phyloP scores from a whole-genome alignment of 2,329 filamentous ascomycete species.

The Cladophialophora exuberans region DNA sequence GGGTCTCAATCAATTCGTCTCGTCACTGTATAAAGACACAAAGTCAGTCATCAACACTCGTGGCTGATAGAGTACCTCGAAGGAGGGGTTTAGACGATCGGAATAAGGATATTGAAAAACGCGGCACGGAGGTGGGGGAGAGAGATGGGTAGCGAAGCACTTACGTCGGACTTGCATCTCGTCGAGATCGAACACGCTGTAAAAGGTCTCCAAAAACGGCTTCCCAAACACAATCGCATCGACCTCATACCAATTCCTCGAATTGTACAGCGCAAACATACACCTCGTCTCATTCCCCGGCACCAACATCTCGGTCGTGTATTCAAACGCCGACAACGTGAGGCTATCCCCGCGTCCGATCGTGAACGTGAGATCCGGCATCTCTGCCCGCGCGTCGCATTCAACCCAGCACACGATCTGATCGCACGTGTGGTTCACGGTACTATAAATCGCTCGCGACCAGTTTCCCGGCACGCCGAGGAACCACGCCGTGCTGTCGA shows the following conservation, averaged over 20 bases:
- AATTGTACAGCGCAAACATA: background rate
- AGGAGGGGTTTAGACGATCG: no score
- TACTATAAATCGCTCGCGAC: background rate
- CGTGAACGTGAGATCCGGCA: background rate
- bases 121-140: background rate
- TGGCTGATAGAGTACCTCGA: no score
- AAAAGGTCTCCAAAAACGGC: background rate
- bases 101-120: background rate
- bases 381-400: background rate
- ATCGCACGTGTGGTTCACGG: background rate
- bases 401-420: background rate
- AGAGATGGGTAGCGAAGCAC: background rate
- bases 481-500: background rate
- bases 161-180: background rate
- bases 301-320: background rate
- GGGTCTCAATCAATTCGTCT: background rate
- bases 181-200: constrained; percentile 1
- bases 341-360: background rate
- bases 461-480: background rate
- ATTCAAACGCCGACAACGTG: background rate
- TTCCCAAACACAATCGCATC: background rate
- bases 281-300: background rate
- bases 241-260: background rate
- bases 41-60: no score
- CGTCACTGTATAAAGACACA: no score